Percentiles rank a stretch among this genome's conserved stretches.
Conservation (phyloP, 305 asterid genomes). For the Andrographis paniculata region DNA sequence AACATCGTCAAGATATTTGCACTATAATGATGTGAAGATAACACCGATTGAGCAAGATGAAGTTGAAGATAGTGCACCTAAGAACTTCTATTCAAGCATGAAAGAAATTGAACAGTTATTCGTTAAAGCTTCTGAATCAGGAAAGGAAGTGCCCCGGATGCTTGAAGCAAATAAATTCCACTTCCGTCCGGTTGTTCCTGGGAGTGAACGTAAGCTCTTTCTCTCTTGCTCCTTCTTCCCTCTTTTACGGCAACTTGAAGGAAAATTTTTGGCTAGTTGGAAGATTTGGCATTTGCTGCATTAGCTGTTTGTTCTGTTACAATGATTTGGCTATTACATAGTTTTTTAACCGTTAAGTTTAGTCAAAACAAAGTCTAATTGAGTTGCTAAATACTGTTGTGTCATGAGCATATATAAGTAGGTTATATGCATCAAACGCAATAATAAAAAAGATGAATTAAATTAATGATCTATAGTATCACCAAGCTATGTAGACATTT, state of each 20-base stretch:
- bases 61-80: conserved; percentile 60
- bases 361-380: not conserved
- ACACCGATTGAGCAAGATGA: conserved; percentile 43
- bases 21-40: conserved; percentile 42
- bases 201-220: conserved; percentile 58
- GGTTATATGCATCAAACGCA: too few relatives aligned
- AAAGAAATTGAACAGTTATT: conserved; percentile 75
- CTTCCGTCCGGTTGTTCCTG: conserved; percentile 79
- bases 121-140: conserved; percentile 84
- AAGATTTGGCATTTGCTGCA: too few relatives aligned
- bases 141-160: conserved; percentile 94
- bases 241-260: too few relatives aligned
- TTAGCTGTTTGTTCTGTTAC: too few relatives aligned
- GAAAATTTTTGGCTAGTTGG: too few relatives aligned
- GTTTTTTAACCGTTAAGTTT: too few relatives aligned
- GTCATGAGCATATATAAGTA: too few relatives aligned
- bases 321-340: too few relatives aligned
- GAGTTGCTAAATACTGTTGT: too few relatives aligned
- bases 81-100: conserved; percentile 79
- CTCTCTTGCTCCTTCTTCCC: conserved; percentile 21
- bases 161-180: conserved; percentile 96
- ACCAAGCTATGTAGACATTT: too few relatives aligned
- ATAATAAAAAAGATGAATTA: too few relatives aligned
- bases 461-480: too few relatives aligned
- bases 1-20: conserved; percentile 47